Evolutionary conservation across 164 flowering plant species (phyloP).

Genomic region (Tinospora cordifolia): DNA sequence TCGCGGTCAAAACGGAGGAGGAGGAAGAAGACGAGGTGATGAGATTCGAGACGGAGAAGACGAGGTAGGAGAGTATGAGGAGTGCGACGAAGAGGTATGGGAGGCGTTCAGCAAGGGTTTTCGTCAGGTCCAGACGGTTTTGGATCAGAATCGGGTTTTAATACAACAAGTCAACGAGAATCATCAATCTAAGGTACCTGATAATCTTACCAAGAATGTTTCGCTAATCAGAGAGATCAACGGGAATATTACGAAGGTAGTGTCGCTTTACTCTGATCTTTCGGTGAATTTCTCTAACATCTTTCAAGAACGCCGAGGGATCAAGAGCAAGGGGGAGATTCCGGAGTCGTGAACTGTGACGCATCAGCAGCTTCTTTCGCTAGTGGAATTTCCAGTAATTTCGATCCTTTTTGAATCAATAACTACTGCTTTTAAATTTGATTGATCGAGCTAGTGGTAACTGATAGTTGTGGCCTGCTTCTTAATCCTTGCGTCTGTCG

Average conservation of each 20-base stretch:
- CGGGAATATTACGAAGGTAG: slow-evolving; percentile 42
- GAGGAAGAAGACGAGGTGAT: background rate
- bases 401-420: background rate
- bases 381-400: slow-evolving; percentile 12
- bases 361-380: background rate
- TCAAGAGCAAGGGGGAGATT: background rate
- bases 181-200: slow-evolving; percentile 48
- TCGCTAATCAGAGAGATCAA: slow-evolving; percentile 49
- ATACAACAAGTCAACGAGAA: slow-evolving; percentile 59
- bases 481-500: background rate
- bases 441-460: background rate
- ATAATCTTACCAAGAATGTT: slow-evolving; percentile 47
- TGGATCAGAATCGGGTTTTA: slow-evolving; percentile 50
- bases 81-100: slow-evolving; percentile 36
- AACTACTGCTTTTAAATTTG: background rate
- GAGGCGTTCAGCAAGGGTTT: slow-evolving; percentile 33
- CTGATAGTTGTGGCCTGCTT: background rate
- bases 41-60: slow-evolving; percentile 6
- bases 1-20: background rate
- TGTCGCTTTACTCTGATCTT: slow-evolving; percentile 43
- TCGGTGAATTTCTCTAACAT: slow-evolving; percentile 32
- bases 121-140: slow-evolving; percentile 37
- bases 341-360: slow-evolving; percentile 11
- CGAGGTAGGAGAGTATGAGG: slow-evolving; percentile 22
- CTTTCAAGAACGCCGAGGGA: slow-evolving; percentile 27